These are phyloP conservation scores for Chionographis japonica DNA, from an alignment of 106 monocot species.

Conservation along the genomic window DNA sequence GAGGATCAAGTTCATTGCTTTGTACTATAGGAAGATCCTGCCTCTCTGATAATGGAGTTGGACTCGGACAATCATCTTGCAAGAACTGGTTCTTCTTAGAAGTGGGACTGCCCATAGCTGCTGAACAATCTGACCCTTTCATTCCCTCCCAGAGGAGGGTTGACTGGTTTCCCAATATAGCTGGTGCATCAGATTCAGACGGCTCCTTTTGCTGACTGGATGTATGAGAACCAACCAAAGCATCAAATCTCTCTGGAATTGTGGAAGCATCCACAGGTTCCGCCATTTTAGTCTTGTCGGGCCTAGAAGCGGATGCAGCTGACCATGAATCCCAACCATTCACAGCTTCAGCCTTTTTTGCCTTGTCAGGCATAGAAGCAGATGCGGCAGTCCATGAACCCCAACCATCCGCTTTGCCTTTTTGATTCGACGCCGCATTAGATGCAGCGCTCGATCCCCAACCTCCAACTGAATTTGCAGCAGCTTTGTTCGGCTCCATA, in stretches of 20 bases:
- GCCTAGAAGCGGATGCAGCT: background rate
- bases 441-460: constrained; percentile 12
- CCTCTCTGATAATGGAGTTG: constrained; percentile 27
- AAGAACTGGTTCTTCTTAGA: constrained; percentile 28
- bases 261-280: background rate
- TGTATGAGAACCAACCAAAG: background rate
- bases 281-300: background rate
- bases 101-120: background rate
- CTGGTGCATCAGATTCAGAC: background rate
- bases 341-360: background rate
- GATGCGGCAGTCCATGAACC: no score
- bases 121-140: background rate
- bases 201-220: constrained; percentile 1
- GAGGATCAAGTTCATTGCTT: background rate
- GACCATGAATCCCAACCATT: constrained; percentile 11
- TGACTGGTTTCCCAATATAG: constrained; percentile 1
- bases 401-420: no score
- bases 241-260: background rate
- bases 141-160: background rate
- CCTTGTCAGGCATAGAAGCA: background rate
- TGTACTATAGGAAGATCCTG: constrained; percentile 6
- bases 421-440: background rate
- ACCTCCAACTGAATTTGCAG: background rate
- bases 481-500: background rate
- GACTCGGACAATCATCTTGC: constrained; percentile 41